These are phyloP conservation scores for Debaryomycetaceae sp. DNA, from an alignment of 1,139 yeast genomes.

Conservation along the genomic window DNA sequence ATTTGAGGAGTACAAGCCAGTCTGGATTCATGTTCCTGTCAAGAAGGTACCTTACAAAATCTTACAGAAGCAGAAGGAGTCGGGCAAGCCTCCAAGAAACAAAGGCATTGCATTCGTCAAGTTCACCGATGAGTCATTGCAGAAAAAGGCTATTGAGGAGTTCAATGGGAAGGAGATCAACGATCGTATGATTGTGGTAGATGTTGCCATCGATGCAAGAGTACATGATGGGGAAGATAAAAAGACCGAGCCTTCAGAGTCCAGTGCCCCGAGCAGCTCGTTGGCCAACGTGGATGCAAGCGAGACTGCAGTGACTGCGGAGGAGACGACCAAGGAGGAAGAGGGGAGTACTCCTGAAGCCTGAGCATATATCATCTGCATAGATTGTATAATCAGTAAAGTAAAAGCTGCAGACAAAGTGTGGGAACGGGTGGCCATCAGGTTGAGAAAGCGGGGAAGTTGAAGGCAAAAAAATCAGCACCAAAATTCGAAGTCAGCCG, in stretches of 20 bases:
- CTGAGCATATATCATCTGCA: no score
- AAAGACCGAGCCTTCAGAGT: slow-evolving; percentile 9
- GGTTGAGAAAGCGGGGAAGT: no score
- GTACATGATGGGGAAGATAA: slow-evolving; percentile 21
- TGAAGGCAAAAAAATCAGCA: no score
- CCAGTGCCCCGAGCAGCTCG: no score
- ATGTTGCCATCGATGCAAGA: slow-evolving; percentile 52
- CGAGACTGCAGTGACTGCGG: slow-evolving; percentile 8
- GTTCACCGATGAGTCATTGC: slow-evolving; percentile 44
- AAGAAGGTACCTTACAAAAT: slow-evolving; percentile 39
- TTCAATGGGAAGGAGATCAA: slow-evolving; percentile 49
- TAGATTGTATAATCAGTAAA: no score
- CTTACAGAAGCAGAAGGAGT: slow-evolving; percentile 34
- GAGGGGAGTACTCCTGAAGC: no score
- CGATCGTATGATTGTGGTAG: slow-evolving; percentile 52
- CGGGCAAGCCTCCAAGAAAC: slow-evolving; percentile 41
- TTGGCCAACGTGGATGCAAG: no score
- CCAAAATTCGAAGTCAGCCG: no score
- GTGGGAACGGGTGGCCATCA: no score
- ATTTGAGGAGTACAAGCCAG: slow-evolving; percentile 45
- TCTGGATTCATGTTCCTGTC: slow-evolving; percentile 56
- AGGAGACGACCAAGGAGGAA: slow-evolving; percentile 4
- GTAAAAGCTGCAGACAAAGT: no score
- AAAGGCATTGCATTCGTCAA: slow-evolving; percentile 64
- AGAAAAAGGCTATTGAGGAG: slow-evolving; percentile 45